Base-by-base conservation (phyloP, 257 asterid genomes). In the Datura wrightii region DNA sequence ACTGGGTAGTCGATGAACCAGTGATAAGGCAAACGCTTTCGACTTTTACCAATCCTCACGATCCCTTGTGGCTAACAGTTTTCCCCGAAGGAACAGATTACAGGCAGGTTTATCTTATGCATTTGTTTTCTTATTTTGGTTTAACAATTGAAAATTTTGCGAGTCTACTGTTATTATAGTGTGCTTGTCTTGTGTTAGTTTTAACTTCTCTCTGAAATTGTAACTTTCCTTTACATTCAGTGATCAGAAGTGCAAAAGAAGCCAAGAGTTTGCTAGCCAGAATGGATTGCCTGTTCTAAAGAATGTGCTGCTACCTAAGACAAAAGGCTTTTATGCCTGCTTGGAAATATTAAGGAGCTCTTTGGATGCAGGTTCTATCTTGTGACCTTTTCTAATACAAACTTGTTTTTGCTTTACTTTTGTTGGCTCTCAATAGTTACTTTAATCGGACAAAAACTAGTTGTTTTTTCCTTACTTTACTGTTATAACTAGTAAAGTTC, bases 61-160 rank as follows among this genome's bases (percentile, higher is more conserved):
- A 93, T 89, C 92, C 93, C 65, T 89, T 95, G 42, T 94, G 98
- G 99, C 97, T 95, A 84, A 97, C 94, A 54, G 88, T 95, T 87
- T 95, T 95, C 80, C 98, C 99, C 0, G 99, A 95, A 92, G 99
- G 98, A 91, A 94, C 98, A 36, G 99, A 95, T 92, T 95, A 92
- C 92, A 95, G 93, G 99, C 93, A 90, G 24, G 84, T 19, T 74
- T 48, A 10, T 46, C 42, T 71, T 54, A 72, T 65, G 70, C 60
- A 63, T 46, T 84, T 48, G 39, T 72, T 46, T n/a, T 72, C 41
- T 72, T 46, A 19, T 72, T 72, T 46, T 71, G 54, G 79, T 8
- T 24, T 24, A 24, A 24, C 31, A 24, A 24, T 24, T 24, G 31
- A 24, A 24, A 24, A 24, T 24, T 24, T 24, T 24, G 0, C 31